Base-by-base conservation (phyloP, 1,139 yeast species). In the Candida frijolesensis region DNA sequence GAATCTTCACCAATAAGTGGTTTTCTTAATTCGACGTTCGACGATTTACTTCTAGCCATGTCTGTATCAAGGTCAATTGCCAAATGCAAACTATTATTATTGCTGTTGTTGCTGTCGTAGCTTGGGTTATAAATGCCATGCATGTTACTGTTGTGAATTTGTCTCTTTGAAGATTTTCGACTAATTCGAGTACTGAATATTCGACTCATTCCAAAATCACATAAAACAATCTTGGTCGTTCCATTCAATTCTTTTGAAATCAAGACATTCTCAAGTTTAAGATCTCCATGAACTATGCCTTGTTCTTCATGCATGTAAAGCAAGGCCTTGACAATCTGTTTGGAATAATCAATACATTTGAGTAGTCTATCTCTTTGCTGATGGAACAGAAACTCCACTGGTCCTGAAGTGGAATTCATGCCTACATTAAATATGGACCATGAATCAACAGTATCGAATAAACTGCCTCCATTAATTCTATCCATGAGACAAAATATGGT, bases 161-260 rank as follows among this genome's bases (percentile, higher is more conserved):
- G 38, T 46, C 48, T 51, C 41, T 52, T 49, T n/a, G 72, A 66
- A 18, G 65, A 54, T 32, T 61, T 60, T 44, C 74, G 59, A 45
- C 69, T 63, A 19, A 69, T 51, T 37, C 76, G 60, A 12, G 66
- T 57, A 38, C 68, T 67, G 55, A 66, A 71, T 8, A 71, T 69
- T 44, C 75, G 61, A 49, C 78, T 73, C 96, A 91, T 89, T 4
- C 98, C 98, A 71, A 91, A 91, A 68, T 91, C 98, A 69, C 97
- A 89, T 8, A 91, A 63, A 22, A 82, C 64, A 62, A 84, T 71
- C 33, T 66, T 65, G 11, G 35, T 48, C 54, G 62, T 59, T 14
- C 61, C 57, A 11, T 65, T 62, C 30, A 60, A 62, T 29, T 51
- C 59, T 10, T 47, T 56, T 48, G 83, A 84, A 33, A 89, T 69